Evolutionary conservation across 2,329 filamentous ascomycete species (phyloP).

Genomic region (Daldinia sp.): DNA sequence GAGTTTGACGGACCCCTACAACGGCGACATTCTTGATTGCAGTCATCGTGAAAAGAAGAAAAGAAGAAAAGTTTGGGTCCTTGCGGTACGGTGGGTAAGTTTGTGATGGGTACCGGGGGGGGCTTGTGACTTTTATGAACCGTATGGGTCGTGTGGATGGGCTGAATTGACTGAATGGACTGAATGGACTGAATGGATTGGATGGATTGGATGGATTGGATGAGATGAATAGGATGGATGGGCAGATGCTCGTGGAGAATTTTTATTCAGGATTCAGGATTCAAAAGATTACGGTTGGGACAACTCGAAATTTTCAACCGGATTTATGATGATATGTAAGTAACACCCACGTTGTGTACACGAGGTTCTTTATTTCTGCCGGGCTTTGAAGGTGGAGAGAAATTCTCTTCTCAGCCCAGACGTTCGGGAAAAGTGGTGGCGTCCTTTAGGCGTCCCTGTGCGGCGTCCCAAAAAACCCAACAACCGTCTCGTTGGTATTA

Average conservation of each 20-base stretch:
- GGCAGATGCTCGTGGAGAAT: slow-evolving; percentile 4
- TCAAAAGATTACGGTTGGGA: slow-evolving; percentile 8
- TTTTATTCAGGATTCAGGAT: slow-evolving; percentile 5
- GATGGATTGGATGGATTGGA: neutral
- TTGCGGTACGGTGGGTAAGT: slow-evolving; percentile 14
- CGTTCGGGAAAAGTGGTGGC: slow-evolving; percentile 28
- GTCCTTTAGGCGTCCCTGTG: slow-evolving; percentile 1
- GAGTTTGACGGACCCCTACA: slow-evolving; percentile 41
- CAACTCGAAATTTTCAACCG: slow-evolving; percentile 28
- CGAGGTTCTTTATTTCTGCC: slow-evolving; percentile 29
- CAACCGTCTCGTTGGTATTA: slow-evolving; percentile 34
- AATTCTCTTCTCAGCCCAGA: slow-evolving; percentile 10
- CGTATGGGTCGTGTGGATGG: neutral
- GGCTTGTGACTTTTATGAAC: neutral
- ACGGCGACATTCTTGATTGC: slow-evolving; percentile 42
- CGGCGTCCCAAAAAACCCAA: slow-evolving; percentile 28
- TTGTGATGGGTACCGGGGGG: neutral
- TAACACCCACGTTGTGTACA: slow-evolving; percentile 34
- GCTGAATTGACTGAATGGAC: neutral
- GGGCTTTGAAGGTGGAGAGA: slow-evolving; percentile 26
- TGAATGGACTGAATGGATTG: neutral
- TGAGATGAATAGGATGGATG: neutral
- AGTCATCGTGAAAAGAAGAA: slow-evolving; percentile 29
- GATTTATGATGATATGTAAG: slow-evolving; percentile 29
- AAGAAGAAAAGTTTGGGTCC: slow-evolving; percentile 3